Conservation (phyloP, 2,329 filamentous ascomycete species). For the Nannizziopsis arthrosporioides region DNA sequence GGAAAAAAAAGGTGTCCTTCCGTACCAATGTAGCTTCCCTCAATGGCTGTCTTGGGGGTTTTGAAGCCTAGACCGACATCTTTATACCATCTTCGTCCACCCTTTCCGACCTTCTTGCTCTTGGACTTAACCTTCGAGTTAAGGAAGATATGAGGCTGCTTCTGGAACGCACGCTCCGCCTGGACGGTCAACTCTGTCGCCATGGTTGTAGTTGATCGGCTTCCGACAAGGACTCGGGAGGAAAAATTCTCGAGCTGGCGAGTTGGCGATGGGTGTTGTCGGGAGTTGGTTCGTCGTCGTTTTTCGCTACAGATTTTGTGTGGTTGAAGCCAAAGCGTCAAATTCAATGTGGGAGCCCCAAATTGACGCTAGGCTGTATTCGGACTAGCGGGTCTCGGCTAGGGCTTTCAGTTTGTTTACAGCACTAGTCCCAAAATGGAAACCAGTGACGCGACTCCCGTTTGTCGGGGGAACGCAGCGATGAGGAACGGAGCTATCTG, state of each 20-base stretch:
- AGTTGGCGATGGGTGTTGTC: conserved; percentile 19
- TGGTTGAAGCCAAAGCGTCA: conserved; percentile 20
- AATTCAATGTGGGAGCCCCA: conserved; percentile 31
- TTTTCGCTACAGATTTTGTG: conserved; percentile 26
- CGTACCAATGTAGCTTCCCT: conserved; percentile 98
- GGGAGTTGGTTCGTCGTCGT: conserved; percentile 11
- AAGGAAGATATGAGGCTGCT: conserved; percentile 99
- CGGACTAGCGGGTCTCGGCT: conserved; percentile 27
- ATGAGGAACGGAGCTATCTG: not conserved
- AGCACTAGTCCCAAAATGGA: conserved; percentile 23
- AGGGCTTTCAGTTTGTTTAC: conserved; percentile 38
- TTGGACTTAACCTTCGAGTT: conserved; percentile 89
- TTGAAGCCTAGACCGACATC: conserved; percentile 98
- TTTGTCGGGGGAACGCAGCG: no score
- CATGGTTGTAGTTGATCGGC: conserved; percentile 55
- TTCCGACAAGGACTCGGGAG: conserved; percentile 29
- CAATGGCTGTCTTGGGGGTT: conserved; percentile 97
- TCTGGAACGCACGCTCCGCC: conserved; percentile 99
- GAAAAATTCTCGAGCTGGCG: conserved; percentile 23
- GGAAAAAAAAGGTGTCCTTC: conserved; percentile 25
- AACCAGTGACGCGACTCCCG: conserved; percentile 24
- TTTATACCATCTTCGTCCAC: conserved; percentile 96
- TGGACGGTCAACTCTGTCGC: conserved; percentile 98
- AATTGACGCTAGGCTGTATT: conserved; percentile 23
- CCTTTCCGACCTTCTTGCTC: conserved; percentile 72